Percentiles rank a stretch among this genome's conserved stretches.
Conservation (phyloP, 1,139 yeast genomes). For the Kodamaea arcana region DNA sequence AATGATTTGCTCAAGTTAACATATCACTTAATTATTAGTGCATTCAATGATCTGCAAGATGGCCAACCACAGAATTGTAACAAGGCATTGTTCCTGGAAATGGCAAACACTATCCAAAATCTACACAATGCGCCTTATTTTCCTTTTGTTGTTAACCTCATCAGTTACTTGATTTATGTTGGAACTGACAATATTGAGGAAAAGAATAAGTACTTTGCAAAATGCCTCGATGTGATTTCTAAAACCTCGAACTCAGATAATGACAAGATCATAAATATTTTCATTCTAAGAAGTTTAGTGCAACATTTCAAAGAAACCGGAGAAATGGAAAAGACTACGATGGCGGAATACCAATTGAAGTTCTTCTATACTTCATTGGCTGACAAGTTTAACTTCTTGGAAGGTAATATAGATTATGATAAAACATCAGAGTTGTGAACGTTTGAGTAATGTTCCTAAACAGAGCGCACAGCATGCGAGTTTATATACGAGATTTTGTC, state of each 20-base stretch:
- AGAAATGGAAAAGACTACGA: conserved; percentile 20
- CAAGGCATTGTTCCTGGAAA: conserved; percentile 7
- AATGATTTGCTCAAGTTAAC: conserved; percentile 13
- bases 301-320: conserved; percentile 17
- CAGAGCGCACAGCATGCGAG: too few species aligned
- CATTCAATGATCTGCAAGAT: conserved; percentile 7
- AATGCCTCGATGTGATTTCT: conserved; percentile 14
- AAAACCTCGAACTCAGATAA: conserved; percentile 15
- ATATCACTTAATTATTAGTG: conserved; percentile 9
- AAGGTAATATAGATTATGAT: conserved; percentile 4
- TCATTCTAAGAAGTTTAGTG: conserved; percentile 18
- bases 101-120: conserved; percentile 7
- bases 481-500: too few species aligned
- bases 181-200: conserved; percentile 14
- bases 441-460: too few species aligned
- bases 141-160: conserved; percentile 16
- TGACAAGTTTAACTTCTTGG: conserved; percentile 15
- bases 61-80: conserved; percentile 2
- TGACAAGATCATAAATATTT: conserved; percentile 19
- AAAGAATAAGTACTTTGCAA: conserved; percentile 13
- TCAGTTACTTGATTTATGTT: conserved; percentile 15
- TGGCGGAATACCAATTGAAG: conserved; percentile 22
- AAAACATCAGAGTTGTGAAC: background rate
- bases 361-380: conserved; percentile 13
- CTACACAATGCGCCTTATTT: conserved; percentile 10